Evolutionary conservation across 2,329 filamentous ascomycete species (phyloP).

Genomic region (Colletotrichum shisoi): DNA sequence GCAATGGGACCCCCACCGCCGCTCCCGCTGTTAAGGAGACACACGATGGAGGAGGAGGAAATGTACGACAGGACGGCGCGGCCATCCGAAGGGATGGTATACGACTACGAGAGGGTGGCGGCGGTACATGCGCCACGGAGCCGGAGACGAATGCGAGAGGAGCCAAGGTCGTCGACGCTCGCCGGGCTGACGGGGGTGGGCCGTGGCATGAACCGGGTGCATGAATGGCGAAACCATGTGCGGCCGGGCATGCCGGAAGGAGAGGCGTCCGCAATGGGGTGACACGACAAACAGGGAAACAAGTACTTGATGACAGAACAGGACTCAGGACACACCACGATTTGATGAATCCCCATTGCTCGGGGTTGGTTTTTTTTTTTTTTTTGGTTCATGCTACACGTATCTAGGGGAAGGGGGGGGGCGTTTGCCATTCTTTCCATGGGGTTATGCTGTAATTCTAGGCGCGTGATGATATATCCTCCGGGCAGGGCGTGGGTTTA

Average conservation of each 20-base stretch:
- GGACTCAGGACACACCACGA: conserved; percentile 20
- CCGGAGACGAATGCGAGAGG: conserved; percentile 42
- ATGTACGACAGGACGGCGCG: conserved; percentile 49
- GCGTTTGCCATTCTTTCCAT: conserved; percentile 12
- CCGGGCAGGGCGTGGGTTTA: background rate
- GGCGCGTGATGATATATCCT: conserved; percentile 24
- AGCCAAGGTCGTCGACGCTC: conserved; percentile 54
- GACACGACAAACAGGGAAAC: conserved; percentile 21
- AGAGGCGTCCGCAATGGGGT: conserved; percentile 39
- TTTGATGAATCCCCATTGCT: conserved; percentile 15
- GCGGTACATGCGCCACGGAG: conserved; percentile 45
- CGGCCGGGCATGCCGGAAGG: conserved; percentile 53
- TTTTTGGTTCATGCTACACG: conserved; percentile 23
- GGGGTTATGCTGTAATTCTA: conserved; percentile 32
- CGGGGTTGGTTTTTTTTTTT: background rate
- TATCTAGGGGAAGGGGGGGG: background rate
- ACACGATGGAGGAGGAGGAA: conserved; percentile 55
- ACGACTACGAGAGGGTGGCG: conserved; percentile 48
- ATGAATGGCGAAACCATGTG: conserved; percentile 60
- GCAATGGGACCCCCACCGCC: conserved; percentile 41
- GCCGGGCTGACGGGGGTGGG: conserved; percentile 58
- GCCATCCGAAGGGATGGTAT: conserved; percentile 45
- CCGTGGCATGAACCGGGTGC: conserved; percentile 58
- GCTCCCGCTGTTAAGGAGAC: conserved; percentile 49
- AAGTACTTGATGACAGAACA: conserved; percentile 11